Percentiles rank a stretch among this genome's conserved stretches.
These are phyloP conservation scores for Cupressus sempervirens DNA, from an alignment of 75 land plant species.

Conservation along the genomic window DNA sequence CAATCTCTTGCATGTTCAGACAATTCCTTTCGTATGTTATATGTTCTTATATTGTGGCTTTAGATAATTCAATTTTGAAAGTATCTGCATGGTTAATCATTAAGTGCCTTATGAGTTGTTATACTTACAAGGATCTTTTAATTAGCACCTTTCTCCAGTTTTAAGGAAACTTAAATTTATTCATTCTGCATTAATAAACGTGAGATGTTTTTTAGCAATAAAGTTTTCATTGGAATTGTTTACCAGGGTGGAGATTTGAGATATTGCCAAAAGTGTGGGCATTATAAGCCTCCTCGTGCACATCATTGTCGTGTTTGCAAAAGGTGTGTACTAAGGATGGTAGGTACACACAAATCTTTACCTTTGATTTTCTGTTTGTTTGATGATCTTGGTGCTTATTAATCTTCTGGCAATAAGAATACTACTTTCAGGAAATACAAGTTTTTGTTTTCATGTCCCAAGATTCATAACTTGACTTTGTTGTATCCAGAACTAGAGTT, in stretches of 20 bases:
- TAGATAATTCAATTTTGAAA: neutral
- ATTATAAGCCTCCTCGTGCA: conserved; percentile 92
- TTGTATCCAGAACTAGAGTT: neutral
- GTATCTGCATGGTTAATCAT: neutral
- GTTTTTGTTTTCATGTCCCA: neutral
- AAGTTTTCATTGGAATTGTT: conserved; percentile 18
- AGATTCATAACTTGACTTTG: neutral
- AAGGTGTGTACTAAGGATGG: conserved; percentile 94
- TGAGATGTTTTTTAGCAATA: neutral
- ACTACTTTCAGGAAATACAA: neutral
- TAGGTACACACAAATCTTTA: conserved; percentile 28
- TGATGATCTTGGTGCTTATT: conserved; percentile 5
- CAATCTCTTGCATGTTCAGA: neutral
- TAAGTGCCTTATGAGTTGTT: neutral
- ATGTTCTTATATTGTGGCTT: neutral
- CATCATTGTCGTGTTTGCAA: conserved; percentile 98
- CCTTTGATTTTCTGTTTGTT: conserved; percentile 11
- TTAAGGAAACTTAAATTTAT: neutral
- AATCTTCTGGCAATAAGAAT: neutral
- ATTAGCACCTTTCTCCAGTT: neutral
- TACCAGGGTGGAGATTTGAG: conserved; percentile 90
- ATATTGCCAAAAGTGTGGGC: conserved; percentile 93
- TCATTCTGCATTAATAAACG: neutral
- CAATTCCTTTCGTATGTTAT: neutral
- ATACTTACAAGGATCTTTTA: neutral